Percentiles rank a stretch among this genome's conserved stretches.
These are phyloP conservation scores for Phialophora expanda DNA, from an alignment of 2,329 filamentous ascomycete species.

Conservation along the genomic window DNA sequence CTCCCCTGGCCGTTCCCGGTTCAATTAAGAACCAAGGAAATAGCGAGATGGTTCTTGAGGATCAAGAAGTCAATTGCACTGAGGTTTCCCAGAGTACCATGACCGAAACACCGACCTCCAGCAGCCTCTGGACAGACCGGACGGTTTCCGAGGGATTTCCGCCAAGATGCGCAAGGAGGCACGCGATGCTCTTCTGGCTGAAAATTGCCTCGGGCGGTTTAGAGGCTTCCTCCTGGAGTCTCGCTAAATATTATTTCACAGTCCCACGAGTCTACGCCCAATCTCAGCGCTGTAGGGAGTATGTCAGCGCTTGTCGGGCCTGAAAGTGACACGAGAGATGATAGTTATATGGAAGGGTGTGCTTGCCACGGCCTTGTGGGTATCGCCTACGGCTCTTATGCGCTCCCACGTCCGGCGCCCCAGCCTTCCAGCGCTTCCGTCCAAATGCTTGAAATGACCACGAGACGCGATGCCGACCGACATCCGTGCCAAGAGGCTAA, in stretches of 20 bases:
- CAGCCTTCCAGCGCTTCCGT: background rate
- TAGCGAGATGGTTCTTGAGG: background rate
- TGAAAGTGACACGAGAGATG: constrained; percentile 19
- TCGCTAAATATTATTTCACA: background rate
- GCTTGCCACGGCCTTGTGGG: constrained; percentile 4
- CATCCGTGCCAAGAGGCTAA: constrained; percentile 7
- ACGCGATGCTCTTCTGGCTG: constrained; percentile 16
- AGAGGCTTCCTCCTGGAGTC: background rate
- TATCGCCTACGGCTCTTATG: background rate
- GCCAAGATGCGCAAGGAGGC: constrained; percentile 17
- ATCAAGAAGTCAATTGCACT: constrained; percentile 4
- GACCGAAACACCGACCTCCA: background rate
- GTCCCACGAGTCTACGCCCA: background rate
- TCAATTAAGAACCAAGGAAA: constrained; percentile 20
- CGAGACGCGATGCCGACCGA: background rate
- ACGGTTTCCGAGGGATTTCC: background rate
- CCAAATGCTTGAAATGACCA: constrained; percentile 19
- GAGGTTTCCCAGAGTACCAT: background rate
- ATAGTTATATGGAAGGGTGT: background rate
- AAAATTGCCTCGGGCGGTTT: background rate
- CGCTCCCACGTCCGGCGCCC: background rate
- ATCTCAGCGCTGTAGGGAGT: background rate
- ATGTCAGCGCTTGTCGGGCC: constrained; percentile 6
- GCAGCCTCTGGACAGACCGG: background rate
- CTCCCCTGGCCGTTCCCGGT: constrained; percentile 3